Evolutionary conservation across 257 asterid genomes (phyloP).

Genomic region (Nicotiana obtusifolia): DNA sequence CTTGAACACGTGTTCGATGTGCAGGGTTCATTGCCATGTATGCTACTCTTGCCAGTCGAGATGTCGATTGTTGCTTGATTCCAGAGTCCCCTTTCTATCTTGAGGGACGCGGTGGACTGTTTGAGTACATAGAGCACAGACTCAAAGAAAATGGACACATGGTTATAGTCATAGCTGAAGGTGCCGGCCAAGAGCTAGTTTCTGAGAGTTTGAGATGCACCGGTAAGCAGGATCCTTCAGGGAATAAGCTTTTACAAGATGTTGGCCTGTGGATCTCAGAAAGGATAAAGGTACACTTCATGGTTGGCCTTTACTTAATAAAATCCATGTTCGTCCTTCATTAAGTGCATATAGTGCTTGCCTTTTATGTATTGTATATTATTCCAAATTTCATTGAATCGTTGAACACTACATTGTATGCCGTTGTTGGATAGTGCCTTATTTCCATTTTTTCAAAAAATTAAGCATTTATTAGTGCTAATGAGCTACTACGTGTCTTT

Average conservation of each 20-base stretch:
- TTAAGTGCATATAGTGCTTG: not conserved
- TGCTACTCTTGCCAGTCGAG: slow-evolving; percentile 93
- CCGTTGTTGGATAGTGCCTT: not conserved
- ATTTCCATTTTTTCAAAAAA: not conserved
- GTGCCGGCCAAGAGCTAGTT: slow-evolving; percentile 85
- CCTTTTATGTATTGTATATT: not conserved
- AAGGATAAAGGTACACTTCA: slow-evolving; percentile 75
- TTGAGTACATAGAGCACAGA: slow-evolving; percentile 61
- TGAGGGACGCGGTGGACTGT: slow-evolving; percentile 80
- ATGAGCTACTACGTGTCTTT: not conserved
- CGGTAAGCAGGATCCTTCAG: slow-evolving; percentile 62
- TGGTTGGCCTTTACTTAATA: not conserved
- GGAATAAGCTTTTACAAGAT: slow-evolving; percentile 74
- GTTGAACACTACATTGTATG: not conserved
- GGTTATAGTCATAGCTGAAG: slow-evolving; percentile 95
- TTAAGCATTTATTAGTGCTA: not conserved
- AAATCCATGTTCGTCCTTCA: not conserved
- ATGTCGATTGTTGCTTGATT: slow-evolving; percentile 91
- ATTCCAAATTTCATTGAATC: not conserved
- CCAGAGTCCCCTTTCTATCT: slow-evolving; percentile 92
- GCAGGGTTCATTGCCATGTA: slow-evolving; percentile 89
- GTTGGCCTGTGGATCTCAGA: slow-evolving; percentile 88
- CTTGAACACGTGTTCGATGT: not conserved
- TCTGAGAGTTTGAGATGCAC: slow-evolving; percentile 46
- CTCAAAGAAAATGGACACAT: slow-evolving; percentile 81